These are phyloP conservation scores for Pythium folliculosum DNA, from an alignment of 352 stramenopile genomes.

Conservation along the genomic window DNA sequence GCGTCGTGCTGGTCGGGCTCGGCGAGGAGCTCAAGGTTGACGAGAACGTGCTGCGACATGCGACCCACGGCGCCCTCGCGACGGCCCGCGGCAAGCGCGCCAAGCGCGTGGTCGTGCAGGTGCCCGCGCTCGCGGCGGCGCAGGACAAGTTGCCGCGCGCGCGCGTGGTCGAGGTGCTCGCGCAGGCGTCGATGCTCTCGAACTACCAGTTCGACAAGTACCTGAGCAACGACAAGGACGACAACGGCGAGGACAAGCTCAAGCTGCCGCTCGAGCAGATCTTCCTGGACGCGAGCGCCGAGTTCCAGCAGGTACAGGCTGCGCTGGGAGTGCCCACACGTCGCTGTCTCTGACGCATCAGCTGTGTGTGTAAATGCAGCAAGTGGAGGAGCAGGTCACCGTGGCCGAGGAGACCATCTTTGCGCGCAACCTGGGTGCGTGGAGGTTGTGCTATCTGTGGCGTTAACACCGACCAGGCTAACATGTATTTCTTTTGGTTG, in stretches of 20 bases:
- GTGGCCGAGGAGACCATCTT: conserved; percentile 86
- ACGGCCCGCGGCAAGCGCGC: conserved; percentile 51
- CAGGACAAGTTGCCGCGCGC: conserved; percentile 30
- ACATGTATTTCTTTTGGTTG: background rate
- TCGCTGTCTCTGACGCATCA: too few species aligned
- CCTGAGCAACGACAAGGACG: conserved; percentile 55
- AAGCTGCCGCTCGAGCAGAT: conserved; percentile 68
- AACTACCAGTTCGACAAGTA: conserved; percentile 91
- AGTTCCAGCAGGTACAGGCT: conserved; percentile 54
- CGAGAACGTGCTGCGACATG: conserved; percentile 62
- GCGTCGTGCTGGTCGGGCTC: conserved; percentile 76
- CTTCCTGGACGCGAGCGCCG: conserved; percentile 48
- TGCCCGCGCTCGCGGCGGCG: conserved; percentile 36
- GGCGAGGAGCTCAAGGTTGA: conserved; percentile 66
- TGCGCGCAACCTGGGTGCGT: conserved; percentile 72
- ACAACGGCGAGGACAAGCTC: conserved; percentile 66
- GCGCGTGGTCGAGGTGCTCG: conserved; percentile 68
- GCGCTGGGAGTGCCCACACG: too few species aligned
- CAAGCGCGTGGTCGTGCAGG: conserved; percentile 55
- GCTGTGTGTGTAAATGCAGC: conserved; percentile 24
- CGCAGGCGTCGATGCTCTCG: conserved; percentile 78
- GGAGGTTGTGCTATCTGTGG: background rate
- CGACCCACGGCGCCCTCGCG: conserved; percentile 64
- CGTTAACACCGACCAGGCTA: background rate
- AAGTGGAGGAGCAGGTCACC: conserved; percentile 59